Base-by-base conservation (phyloP, 208 protist species). In the Trypanosoma grayi region DNA sequence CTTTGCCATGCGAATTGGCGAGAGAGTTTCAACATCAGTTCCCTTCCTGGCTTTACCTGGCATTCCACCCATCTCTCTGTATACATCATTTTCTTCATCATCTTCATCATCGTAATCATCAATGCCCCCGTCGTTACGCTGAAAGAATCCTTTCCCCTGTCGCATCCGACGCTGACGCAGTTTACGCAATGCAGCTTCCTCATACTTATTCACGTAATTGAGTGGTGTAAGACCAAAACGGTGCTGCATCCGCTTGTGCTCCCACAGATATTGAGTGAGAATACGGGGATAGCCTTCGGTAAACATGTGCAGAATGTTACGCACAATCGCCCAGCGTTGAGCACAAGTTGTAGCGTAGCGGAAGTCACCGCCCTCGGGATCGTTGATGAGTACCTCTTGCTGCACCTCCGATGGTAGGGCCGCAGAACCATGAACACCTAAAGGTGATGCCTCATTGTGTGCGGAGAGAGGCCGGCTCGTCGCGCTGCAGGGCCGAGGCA, bases 261-360 rank as follows among this genome's bases (percentile, higher is more conserved):
- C 82, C 83, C 85, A 92, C n/a, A 95, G 71, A 75, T 95, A 95
- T 61, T 86, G 84, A 31, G 85, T 81, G 45, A 95, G 62, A 74
- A 95, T 90, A 56, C 85, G 85, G 16, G 89, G 89, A 55, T 93
- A 95, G 52, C 86, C 90, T 60, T 93, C 85, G 31, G 82, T 90
- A 78, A 90, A 90, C 86, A 95, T 95, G 75, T 95, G 90, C n/a
- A 85, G 50, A 11, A 95, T 93, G 70, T 93, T 93, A 37, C 84
- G 83, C 16, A 95, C 62, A 61, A 93, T 89, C 36, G 58, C 58
- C 41, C 80, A 61, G 47, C 79, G 74, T 50, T 85, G 70, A 14
- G 28, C 24, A 51, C 47, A 80, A 22, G 75, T 80, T 45, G 62
- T 68, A 18, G 86, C 78, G 61, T 82, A 80, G 27, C 53, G 33